These are phyloP conservation scores for Rhizophora apiculata DNA, from an alignment of 345 rosid genomes.

Conservation along the genomic window DNA sequence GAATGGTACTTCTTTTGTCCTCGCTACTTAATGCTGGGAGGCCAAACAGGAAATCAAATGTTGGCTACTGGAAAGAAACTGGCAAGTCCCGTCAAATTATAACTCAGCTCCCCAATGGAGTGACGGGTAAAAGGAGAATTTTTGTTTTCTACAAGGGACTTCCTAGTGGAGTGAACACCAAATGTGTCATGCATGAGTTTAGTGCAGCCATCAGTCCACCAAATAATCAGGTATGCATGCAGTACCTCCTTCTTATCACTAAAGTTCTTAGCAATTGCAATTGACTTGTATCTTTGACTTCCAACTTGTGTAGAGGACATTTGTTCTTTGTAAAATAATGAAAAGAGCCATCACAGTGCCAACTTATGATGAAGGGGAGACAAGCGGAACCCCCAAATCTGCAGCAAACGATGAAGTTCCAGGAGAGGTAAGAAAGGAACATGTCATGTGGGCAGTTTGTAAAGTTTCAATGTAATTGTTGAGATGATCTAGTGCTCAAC, in stretches of 20 bases:
- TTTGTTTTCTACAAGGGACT: neutral
- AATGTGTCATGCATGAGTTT: neutral
- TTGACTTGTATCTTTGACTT: neutral
- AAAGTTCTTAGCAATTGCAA: neutral
- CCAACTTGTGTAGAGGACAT: neutral
- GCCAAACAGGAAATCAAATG: neutral
- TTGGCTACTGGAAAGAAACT: neutral
- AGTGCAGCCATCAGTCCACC: neutral
- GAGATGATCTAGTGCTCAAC: neutral
- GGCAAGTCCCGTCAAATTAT: neutral
- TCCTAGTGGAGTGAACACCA: neutral
- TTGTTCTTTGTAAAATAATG: constrained; percentile 3
- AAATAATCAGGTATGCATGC: neutral
- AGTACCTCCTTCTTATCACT: too few relatives aligned
- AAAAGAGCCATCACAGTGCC: neutral
- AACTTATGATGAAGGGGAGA: neutral
- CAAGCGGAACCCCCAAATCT: neutral
- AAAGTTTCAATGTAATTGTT: neutral
- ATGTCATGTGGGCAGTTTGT: neutral
- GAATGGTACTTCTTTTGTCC: neutral
- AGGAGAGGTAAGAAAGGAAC: neutral
- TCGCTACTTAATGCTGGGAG: neutral
- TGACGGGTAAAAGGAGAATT: neutral
- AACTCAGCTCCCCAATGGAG: neutral
- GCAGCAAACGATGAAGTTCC: neutral